Conservation (phyloP, 2,329 filamentous ascomycete genomes). For the Tolypocladium ovalisporum region DNA sequence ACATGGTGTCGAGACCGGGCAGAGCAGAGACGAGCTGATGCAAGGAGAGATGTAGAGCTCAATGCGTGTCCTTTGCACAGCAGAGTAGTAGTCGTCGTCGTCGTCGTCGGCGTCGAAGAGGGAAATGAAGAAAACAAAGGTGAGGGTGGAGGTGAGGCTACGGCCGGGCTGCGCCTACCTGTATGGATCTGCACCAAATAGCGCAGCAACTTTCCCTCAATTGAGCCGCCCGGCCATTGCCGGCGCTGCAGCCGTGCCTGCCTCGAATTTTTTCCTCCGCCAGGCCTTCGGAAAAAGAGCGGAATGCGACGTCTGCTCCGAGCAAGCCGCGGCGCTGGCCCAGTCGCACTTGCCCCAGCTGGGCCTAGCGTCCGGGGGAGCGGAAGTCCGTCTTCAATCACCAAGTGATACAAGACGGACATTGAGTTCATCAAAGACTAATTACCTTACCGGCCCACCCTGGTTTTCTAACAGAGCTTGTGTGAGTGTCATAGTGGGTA, state of each 20-base stretch:
- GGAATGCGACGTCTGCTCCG: conserved; percentile 13
- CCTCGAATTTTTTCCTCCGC: neutral
- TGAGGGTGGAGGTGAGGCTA: conserved; percentile 1
- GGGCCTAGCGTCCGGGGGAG: neutral
- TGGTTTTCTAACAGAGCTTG: too few relatives aligned
- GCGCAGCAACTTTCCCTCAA: conserved; percentile 1
- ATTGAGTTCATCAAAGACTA: too few relatives aligned
- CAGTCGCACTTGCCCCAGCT: neutral
- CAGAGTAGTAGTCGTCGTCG: neutral
- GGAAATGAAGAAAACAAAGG: neutral
- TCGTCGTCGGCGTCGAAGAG: too few relatives aligned
- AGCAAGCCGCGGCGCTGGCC: conserved; percentile 2
- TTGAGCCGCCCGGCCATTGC: neutral
- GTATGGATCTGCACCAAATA: neutral
- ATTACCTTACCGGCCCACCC: too few relatives aligned
- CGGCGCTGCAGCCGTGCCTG: conserved; percentile 1
- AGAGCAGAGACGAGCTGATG: neutral
- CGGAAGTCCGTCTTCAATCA: too few relatives aligned
- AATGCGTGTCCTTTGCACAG: neutral
- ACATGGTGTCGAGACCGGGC: conserved; percentile 33
- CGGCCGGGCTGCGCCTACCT: neutral
- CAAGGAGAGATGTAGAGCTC: conserved; percentile 1
- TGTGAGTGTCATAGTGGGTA: too few relatives aligned
- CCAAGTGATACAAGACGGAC: too few relatives aligned
- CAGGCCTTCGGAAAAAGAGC: conserved; percentile 4